Conservation (phyloP, 148 eudicot species). For the Fallopia convolvulus region DNA sequence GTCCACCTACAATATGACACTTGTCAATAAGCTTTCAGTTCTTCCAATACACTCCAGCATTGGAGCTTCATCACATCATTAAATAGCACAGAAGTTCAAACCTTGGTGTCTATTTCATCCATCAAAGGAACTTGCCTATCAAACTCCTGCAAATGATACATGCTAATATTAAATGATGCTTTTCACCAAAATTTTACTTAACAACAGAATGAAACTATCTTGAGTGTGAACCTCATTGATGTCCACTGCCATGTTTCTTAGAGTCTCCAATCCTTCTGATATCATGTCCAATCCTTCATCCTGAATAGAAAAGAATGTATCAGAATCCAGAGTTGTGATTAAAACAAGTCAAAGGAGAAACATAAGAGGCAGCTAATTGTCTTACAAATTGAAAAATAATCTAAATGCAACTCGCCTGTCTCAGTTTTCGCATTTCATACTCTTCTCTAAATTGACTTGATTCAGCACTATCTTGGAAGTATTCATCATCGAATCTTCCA, state of each 20-base stretch:
- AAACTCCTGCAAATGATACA: slow-evolving; percentile 50
- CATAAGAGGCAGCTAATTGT: slow-evolving; percentile 2
- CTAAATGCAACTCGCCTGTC: slow-evolving; percentile 48
- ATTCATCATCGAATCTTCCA: slow-evolving; percentile 69
- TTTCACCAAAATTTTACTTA: not conserved
- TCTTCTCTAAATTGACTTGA: slow-evolving; percentile 81
- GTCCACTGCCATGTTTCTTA: slow-evolving; percentile 92
- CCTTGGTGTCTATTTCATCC: slow-evolving; percentile 98
- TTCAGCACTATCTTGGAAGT: slow-evolving; percentile 82
- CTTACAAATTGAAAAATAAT: not conserved
- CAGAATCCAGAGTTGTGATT: not conserved
- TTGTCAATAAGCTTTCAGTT: not conserved
- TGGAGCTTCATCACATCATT: not conserved
- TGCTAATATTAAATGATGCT: not conserved
- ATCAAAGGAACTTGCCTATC: slow-evolving; percentile 96
- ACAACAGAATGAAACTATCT: slow-evolving; percentile 9
- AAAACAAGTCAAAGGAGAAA: slow-evolving; percentile 11
- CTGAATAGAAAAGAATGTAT: slow-evolving; percentile 22
- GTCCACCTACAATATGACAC: slow-evolving; percentile 53
- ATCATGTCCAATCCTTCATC: slow-evolving; percentile 94
- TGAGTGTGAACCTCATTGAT: slow-evolving; percentile 81
- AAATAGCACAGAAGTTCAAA: slow-evolving; percentile 19
- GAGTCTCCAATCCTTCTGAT: slow-evolving; percentile 89
- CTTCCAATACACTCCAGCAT: not conserved
- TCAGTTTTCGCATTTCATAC: slow-evolving; percentile 94